Percentiles rank a stretch among this genome's conserved stretches.
These are phyloP conservation scores for Phytophthora megakarya DNA, from an alignment of 352 stramenopile species.

Conservation along the genomic window DNA sequence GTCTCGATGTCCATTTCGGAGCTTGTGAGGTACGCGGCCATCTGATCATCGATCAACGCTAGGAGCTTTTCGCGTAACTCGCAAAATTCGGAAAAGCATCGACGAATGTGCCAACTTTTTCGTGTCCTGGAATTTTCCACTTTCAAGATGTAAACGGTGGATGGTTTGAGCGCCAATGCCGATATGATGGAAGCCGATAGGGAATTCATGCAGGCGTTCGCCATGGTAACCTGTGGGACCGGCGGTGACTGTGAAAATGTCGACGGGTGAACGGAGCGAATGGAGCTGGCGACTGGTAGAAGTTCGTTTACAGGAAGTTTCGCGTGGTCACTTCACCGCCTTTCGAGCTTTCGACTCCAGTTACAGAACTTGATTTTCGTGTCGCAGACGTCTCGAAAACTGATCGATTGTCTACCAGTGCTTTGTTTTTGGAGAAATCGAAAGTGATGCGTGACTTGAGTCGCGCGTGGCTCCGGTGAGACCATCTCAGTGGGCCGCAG, in stretches of 20 bases:
- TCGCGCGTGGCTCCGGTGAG: constrained; percentile 20
- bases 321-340: constrained; percentile 11
- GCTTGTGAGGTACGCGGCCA: constrained; percentile 35
- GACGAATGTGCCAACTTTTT: constrained; percentile 64
- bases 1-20: constrained; percentile 23
- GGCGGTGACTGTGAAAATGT: constrained; percentile 24
- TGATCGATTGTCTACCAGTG: constrained; percentile 15
- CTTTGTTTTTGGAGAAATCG: neutral
- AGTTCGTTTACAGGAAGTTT: constrained; percentile 18
- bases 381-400: constrained; percentile 11
- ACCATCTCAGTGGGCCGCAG: constrained; percentile 24
- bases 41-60: constrained; percentile 55
- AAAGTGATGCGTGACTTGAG: constrained; percentile 34
- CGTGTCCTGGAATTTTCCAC: constrained; percentile 54
- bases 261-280: neutral
- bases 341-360: constrained; percentile 19
- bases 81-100: constrained; percentile 79
- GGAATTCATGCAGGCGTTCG: constrained; percentile 41
- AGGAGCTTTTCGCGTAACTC: constrained; percentile 74
- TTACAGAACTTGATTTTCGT: constrained; percentile 32
- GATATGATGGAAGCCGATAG: constrained; percentile 70
- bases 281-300: neutral
- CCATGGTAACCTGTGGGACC: constrained; percentile 38
- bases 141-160: constrained; percentile 74
- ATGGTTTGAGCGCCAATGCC: constrained; percentile 70